These are phyloP conservation scores for Fusarium sp. DNA, from an alignment of 2,329 filamentous ascomycete species.

Conservation along the genomic window DNA sequence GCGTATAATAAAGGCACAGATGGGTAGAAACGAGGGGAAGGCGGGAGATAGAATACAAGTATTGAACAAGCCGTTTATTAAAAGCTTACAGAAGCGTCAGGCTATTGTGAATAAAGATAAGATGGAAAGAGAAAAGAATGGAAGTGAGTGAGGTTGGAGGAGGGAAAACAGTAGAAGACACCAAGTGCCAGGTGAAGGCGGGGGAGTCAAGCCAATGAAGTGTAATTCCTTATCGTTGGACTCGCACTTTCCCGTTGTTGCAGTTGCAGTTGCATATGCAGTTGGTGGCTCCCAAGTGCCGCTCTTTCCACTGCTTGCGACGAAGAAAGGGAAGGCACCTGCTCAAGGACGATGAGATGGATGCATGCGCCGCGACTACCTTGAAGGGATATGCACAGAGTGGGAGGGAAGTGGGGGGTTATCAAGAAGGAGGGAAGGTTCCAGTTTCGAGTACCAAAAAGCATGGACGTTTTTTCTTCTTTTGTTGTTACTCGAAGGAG, in stretches of 20 bases:
- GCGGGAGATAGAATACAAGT: neutral
- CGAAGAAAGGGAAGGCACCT: constrained; percentile 7
- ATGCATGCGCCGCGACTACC: constrained; percentile 4
- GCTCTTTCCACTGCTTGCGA: constrained; percentile 26
- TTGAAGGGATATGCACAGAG: neutral
- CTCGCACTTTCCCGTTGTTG: neutral
- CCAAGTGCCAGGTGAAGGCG: constrained; percentile 16
- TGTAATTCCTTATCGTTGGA: constrained; percentile 33
- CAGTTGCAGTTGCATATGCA: neutral
- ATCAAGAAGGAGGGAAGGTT: constrained; percentile 27
- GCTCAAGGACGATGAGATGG: neutral
- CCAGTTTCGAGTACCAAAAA: constrained; percentile 20
- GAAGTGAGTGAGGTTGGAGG: constrained; percentile 15
- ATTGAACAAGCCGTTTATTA: constrained; percentile 18
- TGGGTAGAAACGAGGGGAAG: neutral
- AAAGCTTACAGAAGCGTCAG: constrained; percentile 12
- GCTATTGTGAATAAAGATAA: constrained; percentile 7
- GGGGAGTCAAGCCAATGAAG: constrained; percentile 22
- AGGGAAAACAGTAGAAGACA: constrained; percentile 8
- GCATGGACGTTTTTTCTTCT: constrained; percentile 16
- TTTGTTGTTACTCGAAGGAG: neutral
- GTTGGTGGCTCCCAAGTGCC: constrained; percentile 6
- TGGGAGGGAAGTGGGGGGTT: constrained; percentile 9
- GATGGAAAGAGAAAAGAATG: neutral
- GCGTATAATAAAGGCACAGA: neutral